These are phyloP conservation scores for Volutella citrinella DNA, from an alignment of 2,329 filamentous ascomycete genomes.

Conservation along the genomic window DNA sequence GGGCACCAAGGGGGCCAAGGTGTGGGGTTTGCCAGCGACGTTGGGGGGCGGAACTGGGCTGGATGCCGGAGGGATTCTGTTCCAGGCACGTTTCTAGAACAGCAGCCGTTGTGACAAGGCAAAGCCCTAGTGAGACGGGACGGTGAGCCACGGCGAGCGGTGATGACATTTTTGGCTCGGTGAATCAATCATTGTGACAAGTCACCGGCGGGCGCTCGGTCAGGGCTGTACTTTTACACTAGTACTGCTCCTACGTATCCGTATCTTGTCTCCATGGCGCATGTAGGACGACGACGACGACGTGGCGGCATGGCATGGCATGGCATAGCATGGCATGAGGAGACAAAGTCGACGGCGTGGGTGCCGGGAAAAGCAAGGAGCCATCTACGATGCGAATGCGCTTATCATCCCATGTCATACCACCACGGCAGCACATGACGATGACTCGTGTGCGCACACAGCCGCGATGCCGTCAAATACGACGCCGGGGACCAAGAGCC, in stretches of 20 bases:
- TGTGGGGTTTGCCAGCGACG: slow-evolving; percentile 24
- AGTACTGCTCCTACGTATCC: slow-evolving; percentile 17
- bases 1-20: no score
- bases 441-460: no score
- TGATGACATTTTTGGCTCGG: slow-evolving; percentile 18
- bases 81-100: slow-evolving; percentile 27
- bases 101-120: slow-evolving; percentile 9
- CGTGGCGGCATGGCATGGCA: slow-evolving; percentile 11
- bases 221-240: no score
- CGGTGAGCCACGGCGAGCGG: slow-evolving; percentile 15
- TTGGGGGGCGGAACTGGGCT: slow-evolving; percentile 17
- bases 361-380: slow-evolving; percentile 2
- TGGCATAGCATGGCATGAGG: slow-evolving; percentile 6
- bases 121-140: slow-evolving; percentile 7
- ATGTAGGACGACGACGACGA: slow-evolving; percentile 19
- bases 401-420: slow-evolving; percentile 26
- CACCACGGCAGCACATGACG: no score
- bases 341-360: slow-evolving; percentile 10
- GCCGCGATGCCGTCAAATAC: no score
- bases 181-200: slow-evolving; percentile 21
- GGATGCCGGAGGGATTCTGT: slow-evolving; percentile 19
- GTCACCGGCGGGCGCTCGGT: slow-evolving; percentile 14
- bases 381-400: slow-evolving; percentile 10
- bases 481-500: no score
- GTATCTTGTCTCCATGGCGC: no score